Conservation (phyloP, 805 yeast genomes). For the Saturnispora halmiae region DNA sequence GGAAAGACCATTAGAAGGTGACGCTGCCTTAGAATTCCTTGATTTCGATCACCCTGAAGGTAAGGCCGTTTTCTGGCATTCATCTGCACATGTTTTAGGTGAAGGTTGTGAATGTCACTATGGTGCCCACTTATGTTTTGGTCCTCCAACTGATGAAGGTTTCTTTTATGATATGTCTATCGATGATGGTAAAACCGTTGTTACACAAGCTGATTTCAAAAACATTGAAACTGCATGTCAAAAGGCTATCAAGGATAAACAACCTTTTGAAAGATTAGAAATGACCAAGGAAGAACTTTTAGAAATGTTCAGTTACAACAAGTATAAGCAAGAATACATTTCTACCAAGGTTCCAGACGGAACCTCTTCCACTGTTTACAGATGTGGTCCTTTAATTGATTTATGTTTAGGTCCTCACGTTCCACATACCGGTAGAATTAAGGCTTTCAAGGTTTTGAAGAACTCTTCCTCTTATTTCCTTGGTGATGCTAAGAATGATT, state of each 20-base stretch:
- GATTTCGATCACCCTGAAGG: conserved; percentile 95
- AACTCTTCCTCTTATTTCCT: conserved; percentile 94
- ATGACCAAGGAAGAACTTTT: conserved; percentile 86
- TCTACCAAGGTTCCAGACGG: conserved; percentile 89
- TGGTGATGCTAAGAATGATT: conserved; percentile 88
- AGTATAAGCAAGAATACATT: conserved; percentile 86
- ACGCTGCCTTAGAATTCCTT: conserved; percentile 62
- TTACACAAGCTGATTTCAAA: conserved; percentile 75
- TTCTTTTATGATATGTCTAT: conserved; percentile 95
- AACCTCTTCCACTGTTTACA: conserved; percentile 90
- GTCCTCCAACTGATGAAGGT: conserved; percentile 97
- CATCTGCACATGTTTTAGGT: conserved; percentile 96
- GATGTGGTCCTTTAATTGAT: conserved; percentile 96
- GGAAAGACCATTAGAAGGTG: conserved; percentile 82
- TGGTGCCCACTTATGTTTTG: conserved; percentile 87
- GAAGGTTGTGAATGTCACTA: conserved; percentile 95
- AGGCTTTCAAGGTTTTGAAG: conserved; percentile 87
- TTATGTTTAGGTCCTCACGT: conserved; percentile 97
- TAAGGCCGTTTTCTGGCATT: conserved; percentile 95
- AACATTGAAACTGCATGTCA: conserved; percentile 80
- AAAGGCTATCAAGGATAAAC: conserved; percentile 88
- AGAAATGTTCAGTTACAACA: conserved; percentile 91
- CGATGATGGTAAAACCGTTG: conserved; percentile 63
- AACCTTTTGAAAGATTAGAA: conserved; percentile 86
- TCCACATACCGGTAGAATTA: conserved; percentile 94